Evolutionary conservation across 768 basidiomycete species (phyloP).

Genomic region (Tulasnella sp.): DNA sequence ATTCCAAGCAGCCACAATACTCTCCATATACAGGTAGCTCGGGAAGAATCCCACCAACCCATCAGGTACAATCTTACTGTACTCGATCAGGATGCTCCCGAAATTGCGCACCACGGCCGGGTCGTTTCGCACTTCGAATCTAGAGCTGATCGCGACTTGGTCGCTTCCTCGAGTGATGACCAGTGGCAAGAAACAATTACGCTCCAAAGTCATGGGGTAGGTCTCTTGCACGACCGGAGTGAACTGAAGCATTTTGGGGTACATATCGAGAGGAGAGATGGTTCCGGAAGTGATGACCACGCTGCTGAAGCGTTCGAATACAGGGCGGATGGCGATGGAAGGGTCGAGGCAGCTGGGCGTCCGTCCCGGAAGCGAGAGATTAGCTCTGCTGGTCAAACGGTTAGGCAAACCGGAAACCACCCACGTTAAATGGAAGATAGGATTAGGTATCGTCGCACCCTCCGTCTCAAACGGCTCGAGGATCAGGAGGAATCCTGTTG

Average conservation of each 20-base stretch:
- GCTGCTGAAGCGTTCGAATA: slow-evolving; percentile 95
- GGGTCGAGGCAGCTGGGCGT: slow-evolving; percentile 83
- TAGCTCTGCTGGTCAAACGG: background rate
- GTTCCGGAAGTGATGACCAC: slow-evolving; percentile 99
- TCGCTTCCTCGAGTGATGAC: slow-evolving; percentile 97
- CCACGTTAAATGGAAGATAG: slow-evolving; percentile 94
- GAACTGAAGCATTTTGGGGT: slow-evolving; percentile 98
- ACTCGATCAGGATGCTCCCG: slow-evolving; percentile 95
- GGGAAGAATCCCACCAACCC: slow-evolving; percentile 99
- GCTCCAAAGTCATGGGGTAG: slow-evolving; percentile 94
- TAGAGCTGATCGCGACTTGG: slow-evolving; percentile 95
- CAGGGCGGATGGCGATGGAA: slow-evolving; percentile 92
- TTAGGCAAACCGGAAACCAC: slow-evolving; percentile 24
- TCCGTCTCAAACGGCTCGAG: slow-evolving; percentile 98
- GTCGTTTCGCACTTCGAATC: slow-evolving; percentile 98
- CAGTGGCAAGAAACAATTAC: slow-evolving; percentile 92
- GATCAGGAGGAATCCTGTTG: slow-evolving; percentile 84
- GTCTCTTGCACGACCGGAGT: slow-evolving; percentile 94
- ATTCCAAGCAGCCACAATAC: slow-evolving; percentile 99
- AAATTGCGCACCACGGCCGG: slow-evolving; percentile 98
- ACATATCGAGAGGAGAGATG: slow-evolving; percentile 98
- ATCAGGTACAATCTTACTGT: slow-evolving; percentile 95
- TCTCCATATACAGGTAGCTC: slow-evolving; percentile 99
- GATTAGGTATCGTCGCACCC: slow-evolving; percentile 96
- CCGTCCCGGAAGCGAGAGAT: slow-evolving; percentile 19